These are phyloP conservation scores for Naganishia kalamii DNA, from an alignment of 768 basidiomycete species.

Conservation along the genomic window DNA sequence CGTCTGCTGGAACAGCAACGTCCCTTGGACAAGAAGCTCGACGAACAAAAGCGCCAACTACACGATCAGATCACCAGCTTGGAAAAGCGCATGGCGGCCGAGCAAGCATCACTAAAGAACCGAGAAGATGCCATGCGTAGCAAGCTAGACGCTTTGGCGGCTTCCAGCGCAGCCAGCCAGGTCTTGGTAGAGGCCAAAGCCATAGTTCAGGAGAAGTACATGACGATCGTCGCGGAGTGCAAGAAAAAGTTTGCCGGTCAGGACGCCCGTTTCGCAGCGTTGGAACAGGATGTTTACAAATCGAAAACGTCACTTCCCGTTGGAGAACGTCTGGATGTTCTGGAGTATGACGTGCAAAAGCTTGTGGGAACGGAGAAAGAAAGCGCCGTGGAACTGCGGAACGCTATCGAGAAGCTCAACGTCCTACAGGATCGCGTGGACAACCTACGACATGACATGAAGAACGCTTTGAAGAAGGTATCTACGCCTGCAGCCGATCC, in stretches of 20 bases:
- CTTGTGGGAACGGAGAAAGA: background rate
- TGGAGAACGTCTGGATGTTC: background rate
- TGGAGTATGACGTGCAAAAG: constrained; percentile 1
- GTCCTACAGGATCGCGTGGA: background rate
- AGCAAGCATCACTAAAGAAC: background rate
- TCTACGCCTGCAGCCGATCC: background rate
- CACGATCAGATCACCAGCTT: background rate
- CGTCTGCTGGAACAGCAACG: too few relatives aligned
- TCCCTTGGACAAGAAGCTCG: background rate
- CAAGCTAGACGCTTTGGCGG: background rate
- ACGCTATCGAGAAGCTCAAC: background rate
- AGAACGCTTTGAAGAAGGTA: background rate
- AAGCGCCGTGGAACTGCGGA: background rate
- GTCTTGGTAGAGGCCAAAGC: background rate
- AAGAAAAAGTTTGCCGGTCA: background rate
- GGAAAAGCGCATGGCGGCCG: background rate
- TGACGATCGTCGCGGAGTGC: background rate
- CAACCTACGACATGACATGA: background rate
- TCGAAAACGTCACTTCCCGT: background rate
- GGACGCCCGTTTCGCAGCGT: background rate
- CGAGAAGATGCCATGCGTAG: background rate
- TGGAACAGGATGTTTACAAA: constrained; percentile 10
- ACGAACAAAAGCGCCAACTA: background rate
- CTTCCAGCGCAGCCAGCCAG: background rate
- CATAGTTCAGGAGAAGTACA: background rate